phyloP scores from a whole-genome alignment of 371 early-diverging fungal genomes.

The Amoeboaphelidium occidentale region DNA sequence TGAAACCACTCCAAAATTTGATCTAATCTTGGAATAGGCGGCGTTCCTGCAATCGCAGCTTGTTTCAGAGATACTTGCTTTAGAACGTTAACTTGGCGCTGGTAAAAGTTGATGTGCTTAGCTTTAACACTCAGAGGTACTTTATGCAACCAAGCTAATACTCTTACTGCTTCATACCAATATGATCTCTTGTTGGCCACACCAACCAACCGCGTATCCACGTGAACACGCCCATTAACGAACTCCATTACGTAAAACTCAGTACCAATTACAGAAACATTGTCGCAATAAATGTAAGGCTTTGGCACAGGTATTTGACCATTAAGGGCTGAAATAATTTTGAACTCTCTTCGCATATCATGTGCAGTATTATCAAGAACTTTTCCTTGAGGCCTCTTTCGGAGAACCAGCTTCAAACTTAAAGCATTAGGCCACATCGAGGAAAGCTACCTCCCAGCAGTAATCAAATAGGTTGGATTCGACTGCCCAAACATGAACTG shows the following conservation, averaged over 20 bases:
- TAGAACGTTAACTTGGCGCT: neutral
- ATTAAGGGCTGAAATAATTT: neutral
- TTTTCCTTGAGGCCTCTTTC: neutral
- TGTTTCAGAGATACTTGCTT: neutral
- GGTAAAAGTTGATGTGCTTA: neutral
- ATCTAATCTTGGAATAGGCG: neutral
- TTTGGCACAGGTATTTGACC: neutral
- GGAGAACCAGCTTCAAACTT: neutral
- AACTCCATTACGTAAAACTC: neutral
- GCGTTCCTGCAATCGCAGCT: neutral
- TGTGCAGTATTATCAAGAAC: neutral
- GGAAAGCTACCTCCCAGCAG: too few species aligned
- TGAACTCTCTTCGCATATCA: neutral
- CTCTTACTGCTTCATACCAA: neutral
- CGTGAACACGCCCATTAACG: neutral
- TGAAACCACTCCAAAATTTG: neutral
- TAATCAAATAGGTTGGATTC: neutral
- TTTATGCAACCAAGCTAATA: neutral
- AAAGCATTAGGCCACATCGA: too few species aligned
- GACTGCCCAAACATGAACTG: neutral
- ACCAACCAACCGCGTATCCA: too few species aligned
- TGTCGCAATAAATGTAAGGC: neutral
- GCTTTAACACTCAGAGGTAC: too few species aligned
- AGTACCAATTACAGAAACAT: neutral
- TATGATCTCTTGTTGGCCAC: neutral